These are phyloP conservation scores for Penicillium psychrosexuale DNA, from an alignment of 2,329 filamentous ascomycete species.

Conservation along the genomic window DNA sequence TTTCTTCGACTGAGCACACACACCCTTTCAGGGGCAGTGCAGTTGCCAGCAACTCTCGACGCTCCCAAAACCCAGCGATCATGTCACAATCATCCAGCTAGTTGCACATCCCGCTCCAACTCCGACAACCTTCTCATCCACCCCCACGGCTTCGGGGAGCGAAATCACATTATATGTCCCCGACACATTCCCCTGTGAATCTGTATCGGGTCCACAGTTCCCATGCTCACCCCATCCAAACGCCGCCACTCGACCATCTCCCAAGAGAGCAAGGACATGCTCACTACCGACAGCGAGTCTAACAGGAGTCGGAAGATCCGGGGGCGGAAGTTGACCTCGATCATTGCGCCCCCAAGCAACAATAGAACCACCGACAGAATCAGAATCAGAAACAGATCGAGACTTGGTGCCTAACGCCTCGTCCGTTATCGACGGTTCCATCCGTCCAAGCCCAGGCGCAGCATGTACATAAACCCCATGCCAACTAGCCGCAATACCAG, in stretches of 20 bases:
- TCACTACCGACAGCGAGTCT: constrained; percentile 83
- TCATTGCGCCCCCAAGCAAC: constrained; percentile 80
- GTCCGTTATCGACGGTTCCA: neutral
- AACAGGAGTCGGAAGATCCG: constrained; percentile 55
- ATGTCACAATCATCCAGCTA: constrained; percentile 64
- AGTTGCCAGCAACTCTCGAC: neutral
- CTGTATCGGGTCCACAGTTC: constrained; percentile 74
- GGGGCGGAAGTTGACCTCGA: constrained; percentile 73
- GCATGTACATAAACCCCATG: constrained; percentile 69
- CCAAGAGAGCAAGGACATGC: constrained; percentile 72
- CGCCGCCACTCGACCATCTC: constrained; percentile 64
- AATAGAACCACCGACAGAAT: constrained; percentile 55
- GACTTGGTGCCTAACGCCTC: neutral
- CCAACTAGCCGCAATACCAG: constrained; percentile 76
- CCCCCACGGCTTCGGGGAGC: constrained; percentile 52
- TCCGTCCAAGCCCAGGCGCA: neutral
- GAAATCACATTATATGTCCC: constrained; percentile 66
- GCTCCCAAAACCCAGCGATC: constrained; percentile 2
- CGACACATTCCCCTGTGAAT: constrained; percentile 64
- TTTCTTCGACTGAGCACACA: constrained; percentile 41
- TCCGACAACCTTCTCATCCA: constrained; percentile 48
- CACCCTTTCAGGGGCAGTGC: neutral
- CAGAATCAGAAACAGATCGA: constrained; percentile 13
- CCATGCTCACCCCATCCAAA: constrained; percentile 99
- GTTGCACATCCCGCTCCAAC: constrained; percentile 89